Conservation (phyloP, 1,284 basidiomycete species). For the Lentinus polychrous region DNA sequence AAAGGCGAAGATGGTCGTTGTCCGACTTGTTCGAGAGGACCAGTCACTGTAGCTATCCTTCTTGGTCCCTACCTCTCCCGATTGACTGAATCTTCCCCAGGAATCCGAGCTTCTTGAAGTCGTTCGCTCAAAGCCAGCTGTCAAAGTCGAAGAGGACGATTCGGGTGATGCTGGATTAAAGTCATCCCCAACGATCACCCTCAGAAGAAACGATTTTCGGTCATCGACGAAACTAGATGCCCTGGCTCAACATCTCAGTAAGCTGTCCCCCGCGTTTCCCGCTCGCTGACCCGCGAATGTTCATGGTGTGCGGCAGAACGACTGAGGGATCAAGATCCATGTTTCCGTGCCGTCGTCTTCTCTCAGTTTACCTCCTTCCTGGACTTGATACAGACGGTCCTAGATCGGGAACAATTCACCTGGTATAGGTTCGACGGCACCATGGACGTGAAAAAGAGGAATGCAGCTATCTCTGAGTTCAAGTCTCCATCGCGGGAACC, state of each 20-base stretch:
- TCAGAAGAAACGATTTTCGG: conserved; percentile 78
- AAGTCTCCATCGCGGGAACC: conserved; percentile 59
- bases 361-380: conserved; percentile 84
- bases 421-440: conserved; percentile 90
- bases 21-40: conserved; percentile 62
- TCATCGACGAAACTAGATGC: conserved; percentile 87
- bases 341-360: conserved; percentile 82
- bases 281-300: background rate
- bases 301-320: conserved; percentile 43
- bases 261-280: conserved; percentile 14
- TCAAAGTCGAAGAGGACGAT: too few relatives aligned
- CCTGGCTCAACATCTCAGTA: conserved; percentile 61
- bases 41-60: conserved; percentile 44
- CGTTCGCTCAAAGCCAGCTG: conserved; percentile 30
- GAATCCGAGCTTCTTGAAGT: conserved; percentile 63
- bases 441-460: conserved; percentile 85
- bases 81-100: conserved; percentile 24
- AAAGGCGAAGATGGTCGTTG: conserved; percentile 64
- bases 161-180: too few relatives aligned
- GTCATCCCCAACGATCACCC: conserved; percentile 39
- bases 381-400: conserved; percentile 72
- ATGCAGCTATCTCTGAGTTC: conserved; percentile 71
- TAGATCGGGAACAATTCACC: conserved; percentile 69
- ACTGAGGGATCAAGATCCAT: conserved; percentile 65
- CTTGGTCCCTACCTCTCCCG: background rate